Percentiles rank a stretch among this genome's conserved stretches.
Conservation (phyloP, 345 rosid species). For the Melastoma malabathricum region DNA sequence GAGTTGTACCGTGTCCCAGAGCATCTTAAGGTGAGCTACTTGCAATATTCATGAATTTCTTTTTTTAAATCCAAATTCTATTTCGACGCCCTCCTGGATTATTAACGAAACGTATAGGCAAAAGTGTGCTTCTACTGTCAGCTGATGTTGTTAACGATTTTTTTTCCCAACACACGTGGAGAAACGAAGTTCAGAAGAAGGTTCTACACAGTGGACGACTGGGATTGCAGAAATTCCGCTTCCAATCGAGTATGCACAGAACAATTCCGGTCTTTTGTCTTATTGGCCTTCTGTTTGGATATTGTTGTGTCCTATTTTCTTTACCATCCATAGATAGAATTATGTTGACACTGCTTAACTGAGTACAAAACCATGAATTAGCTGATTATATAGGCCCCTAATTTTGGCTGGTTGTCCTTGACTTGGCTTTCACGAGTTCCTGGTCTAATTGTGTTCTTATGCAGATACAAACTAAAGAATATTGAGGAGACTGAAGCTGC, state of each 20-base stretch:
- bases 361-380: no score
- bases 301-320: no score
- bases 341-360: no score
- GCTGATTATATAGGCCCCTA: not conserved
- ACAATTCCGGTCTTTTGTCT: not conserved
- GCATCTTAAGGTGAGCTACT: slow-evolving; percentile 67
- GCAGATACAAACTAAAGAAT: slow-evolving; percentile 79
- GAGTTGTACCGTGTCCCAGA: slow-evolving; percentile 84
- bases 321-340: no score
- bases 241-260: slow-evolving; percentile 62
- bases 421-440: not conserved
- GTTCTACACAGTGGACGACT: slow-evolving; percentile 98
- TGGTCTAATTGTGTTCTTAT: slow-evolving; percentile 3
- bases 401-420: not conserved
- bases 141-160: not conserved
- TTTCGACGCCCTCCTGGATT: no score
- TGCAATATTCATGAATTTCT: not conserved
- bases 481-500: slow-evolving; percentile 99
- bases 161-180: slow-evolving; percentile 38
- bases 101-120: no score
- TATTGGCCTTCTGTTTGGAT: no score
- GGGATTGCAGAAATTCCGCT: slow-evolving; percentile 97
- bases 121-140: no score
- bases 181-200: slow-evolving; percentile 79
- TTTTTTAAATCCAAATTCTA: not conserved